Conservation (phyloP, 1,284 basidiomycete species). For the Cryptococcus sp. region DNA sequence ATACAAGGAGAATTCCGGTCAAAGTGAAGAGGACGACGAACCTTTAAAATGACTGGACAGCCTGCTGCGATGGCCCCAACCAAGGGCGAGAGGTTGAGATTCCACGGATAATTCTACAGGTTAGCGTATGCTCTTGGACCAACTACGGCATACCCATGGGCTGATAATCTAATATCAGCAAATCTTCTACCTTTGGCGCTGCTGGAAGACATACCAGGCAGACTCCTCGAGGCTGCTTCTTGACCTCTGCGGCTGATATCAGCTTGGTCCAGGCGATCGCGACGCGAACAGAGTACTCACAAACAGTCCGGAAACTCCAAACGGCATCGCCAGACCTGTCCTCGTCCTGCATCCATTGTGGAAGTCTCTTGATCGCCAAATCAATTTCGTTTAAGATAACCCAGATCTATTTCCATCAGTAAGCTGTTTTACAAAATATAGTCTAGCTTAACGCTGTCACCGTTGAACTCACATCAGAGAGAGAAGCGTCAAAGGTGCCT, state of each 20-base stretch:
- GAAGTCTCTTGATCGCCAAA: slow-evolving; percentile 62
- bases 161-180: slow-evolving; percentile 33
- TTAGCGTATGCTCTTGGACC: background rate
- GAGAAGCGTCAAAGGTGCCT: slow-evolving; percentile 37
- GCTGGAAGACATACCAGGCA: slow-evolving; percentile 53
- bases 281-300: slow-evolving; percentile 48
- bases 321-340: slow-evolving; percentile 54
- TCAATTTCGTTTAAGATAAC: slow-evolving; percentile 59
- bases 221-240: slow-evolving; percentile 73
- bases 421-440: too few relatives aligned
- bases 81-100: slow-evolving; percentile 56
- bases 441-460: too few relatives aligned
- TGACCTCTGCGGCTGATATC: slow-evolving; percentile 57
- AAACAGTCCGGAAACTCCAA: slow-evolving; percentile 37
- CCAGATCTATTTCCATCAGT: too few relatives aligned
- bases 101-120: slow-evolving; percentile 56
- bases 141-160: slow-evolving; percentile 32
- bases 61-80: slow-evolving; percentile 77
- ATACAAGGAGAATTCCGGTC: too few relatives aligned
- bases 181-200: background rate
- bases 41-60: slow-evolving; percentile 66
- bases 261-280: slow-evolving; percentile 29
- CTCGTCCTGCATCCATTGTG: slow-evolving; percentile 71
- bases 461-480: slow-evolving; percentile 29
- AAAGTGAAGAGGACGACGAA: too few relatives aligned